These are phyloP conservation scores for Cytospora paraplurivora DNA, from an alignment of 2,329 filamentous ascomycete species.

Conservation along the genomic window DNA sequence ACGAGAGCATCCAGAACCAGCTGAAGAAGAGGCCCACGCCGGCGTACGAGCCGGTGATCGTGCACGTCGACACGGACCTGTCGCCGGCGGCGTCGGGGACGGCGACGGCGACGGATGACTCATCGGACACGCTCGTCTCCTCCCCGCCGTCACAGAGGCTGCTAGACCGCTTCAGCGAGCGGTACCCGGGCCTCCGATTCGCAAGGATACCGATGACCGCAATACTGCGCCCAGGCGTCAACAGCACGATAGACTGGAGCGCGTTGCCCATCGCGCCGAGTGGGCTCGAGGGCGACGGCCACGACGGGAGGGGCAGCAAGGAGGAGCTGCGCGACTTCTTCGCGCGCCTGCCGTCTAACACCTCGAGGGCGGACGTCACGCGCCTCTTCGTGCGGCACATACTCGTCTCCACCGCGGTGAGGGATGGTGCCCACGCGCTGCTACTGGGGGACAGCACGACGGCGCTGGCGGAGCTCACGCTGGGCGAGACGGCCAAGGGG, in stretches of 20 bases:
- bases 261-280: slow-evolving; percentile 40
- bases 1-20: slow-evolving; percentile 68
- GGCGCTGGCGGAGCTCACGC: slow-evolving; percentile 79
- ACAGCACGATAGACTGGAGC: slow-evolving; percentile 58
- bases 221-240: slow-evolving; percentile 56
- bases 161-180: slow-evolving; percentile 54
- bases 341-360: slow-evolving; percentile 67
- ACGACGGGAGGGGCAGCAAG: slow-evolving; percentile 35
- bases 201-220: slow-evolving; percentile 64
- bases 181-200: slow-evolving; percentile 69
- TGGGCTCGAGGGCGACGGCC: slow-evolving; percentile 8
- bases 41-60: slow-evolving; percentile 67
- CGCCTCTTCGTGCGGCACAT: slow-evolving; percentile 72
- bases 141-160: slow-evolving; percentile 47
- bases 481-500: slow-evolving; percentile 89
- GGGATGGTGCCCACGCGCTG: slow-evolving; percentile 65
- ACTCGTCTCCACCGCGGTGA: slow-evolving; percentile 65
- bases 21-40: slow-evolving; percentile 63
- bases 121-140: too few species aligned
- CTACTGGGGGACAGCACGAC: slow-evolving; percentile 88
- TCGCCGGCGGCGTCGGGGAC: slow-evolving; percentile 25
- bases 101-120: slow-evolving; percentile 32
- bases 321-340: slow-evolving; percentile 58
- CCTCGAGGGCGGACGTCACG: slow-evolving; percentile 73
- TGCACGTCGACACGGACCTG: slow-evolving; percentile 54